phyloP scores from a whole-genome alignment of 225 moss, liverwort and hornwort species.

The Straminergon stramineum region DNA sequence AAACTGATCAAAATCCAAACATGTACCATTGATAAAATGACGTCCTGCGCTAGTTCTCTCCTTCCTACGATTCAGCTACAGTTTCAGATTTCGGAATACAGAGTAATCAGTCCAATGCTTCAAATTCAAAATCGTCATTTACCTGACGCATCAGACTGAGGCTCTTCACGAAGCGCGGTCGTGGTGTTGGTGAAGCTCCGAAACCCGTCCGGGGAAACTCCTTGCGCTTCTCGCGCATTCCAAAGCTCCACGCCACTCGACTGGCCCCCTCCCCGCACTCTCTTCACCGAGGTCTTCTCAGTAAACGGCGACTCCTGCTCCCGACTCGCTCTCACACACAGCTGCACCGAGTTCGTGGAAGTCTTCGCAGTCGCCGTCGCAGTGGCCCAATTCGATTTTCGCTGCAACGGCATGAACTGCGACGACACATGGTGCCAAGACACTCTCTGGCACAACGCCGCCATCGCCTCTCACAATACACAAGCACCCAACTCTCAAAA shows the following conservation, averaged over 20 bases:
- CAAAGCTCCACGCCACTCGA: conserved; percentile 9
- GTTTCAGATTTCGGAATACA: too few relatives aligned
- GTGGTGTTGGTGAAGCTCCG: conserved; percentile 3
- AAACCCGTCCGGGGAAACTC: not conserved
- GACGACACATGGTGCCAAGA: conserved; percentile 21
- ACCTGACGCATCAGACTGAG: conserved; percentile 15
- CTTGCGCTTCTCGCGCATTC: conserved; percentile 5
- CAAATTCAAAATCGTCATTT: not conserved
- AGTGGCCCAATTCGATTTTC: not conserved
- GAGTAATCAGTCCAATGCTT: not conserved
- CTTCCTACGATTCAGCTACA: not conserved
- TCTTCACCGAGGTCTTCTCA: conserved; percentile 39
- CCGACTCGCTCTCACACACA: not conserved
- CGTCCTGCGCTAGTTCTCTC: not conserved
- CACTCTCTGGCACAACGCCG: conserved; percentile 28
- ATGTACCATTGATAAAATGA: not conserved
- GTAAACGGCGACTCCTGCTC: conserved; percentile 44
- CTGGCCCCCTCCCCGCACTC: conserved; percentile 30
- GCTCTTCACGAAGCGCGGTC: not conserved
- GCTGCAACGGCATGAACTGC: not conserved
- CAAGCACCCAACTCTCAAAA: not conserved
- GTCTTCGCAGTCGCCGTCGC: not conserved
- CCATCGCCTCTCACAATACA: not conserved
- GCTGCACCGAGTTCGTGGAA: not conserved
- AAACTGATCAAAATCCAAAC: not conserved